These are phyloP conservation scores for Ocimum tenuiflorum DNA, from an alignment of 257 asterid genomes.

Conservation along the genomic window DNA sequence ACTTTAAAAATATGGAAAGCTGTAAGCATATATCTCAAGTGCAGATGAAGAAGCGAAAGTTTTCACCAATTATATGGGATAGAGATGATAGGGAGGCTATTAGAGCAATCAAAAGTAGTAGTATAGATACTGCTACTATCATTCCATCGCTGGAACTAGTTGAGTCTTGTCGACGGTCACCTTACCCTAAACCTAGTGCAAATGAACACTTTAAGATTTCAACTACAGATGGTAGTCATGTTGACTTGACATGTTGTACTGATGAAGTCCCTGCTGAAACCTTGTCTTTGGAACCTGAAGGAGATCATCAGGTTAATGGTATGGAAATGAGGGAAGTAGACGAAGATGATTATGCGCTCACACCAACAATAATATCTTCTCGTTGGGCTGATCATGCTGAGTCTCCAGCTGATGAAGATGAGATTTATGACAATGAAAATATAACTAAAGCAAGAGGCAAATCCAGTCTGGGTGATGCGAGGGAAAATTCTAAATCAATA, in stretches of 20 bases:
- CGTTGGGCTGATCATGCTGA: conserved; percentile 74
- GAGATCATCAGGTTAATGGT: conserved; percentile 15
- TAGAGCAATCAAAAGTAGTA: conserved; percentile 32
- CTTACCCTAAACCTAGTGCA: conserved; percentile 21
- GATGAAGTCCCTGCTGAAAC: conserved; percentile 30
- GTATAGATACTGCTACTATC: conserved; percentile 20
- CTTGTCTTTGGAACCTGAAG: conserved; percentile 26
- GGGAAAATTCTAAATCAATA: conserved; percentile 35
- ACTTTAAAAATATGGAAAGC: conserved; percentile 30
- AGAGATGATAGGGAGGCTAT: conserved; percentile 51
- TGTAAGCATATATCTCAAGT: conserved; percentile 29
- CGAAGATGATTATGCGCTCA: conserved; percentile 42
- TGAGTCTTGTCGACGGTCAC: conserved; percentile 27
- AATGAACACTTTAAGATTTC: conserved; percentile 22
- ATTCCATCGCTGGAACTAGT: conserved; percentile 29
- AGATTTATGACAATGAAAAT: conserved; percentile 50
- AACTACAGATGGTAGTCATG: conserved; percentile 17
- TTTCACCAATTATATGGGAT: conserved; percentile 88
- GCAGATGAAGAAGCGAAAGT: conserved; percentile 58
- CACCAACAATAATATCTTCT: conserved; percentile 50
- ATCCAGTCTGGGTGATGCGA: conserved; percentile 37
- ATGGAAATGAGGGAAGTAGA: conserved; percentile 24
- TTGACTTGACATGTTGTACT: conserved; percentile 22
- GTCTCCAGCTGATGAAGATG: conserved; percentile 77
- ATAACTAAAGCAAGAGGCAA: conserved; percentile 31